Evolutionary conservation across 306 rosid species (phyloP).

Genomic region (Leucaena leucocephala): DNA sequence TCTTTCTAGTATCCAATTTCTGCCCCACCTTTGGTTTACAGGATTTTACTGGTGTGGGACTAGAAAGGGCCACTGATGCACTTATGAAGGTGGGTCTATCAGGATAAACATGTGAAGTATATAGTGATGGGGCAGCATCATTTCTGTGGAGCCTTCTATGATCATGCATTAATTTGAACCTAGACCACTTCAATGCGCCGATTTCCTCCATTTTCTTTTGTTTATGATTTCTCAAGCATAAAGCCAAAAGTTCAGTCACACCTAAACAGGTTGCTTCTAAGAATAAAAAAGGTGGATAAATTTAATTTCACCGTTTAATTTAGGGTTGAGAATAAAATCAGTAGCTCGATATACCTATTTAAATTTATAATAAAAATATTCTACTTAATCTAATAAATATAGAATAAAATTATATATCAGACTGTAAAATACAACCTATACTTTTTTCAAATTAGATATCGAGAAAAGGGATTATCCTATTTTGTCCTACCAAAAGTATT

Average conservation of each 20-base stretch:
- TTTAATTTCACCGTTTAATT: too few species aligned
- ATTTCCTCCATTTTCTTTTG: constrained; percentile 2
- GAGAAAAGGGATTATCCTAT: too few species aligned
- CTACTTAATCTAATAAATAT: too few species aligned
- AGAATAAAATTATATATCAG: too few species aligned
- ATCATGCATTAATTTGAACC: constrained; percentile 32
- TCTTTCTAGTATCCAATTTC: constrained; percentile 27
- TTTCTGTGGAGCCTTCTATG: constrained; percentile 56
- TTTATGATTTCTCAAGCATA: not conserved
- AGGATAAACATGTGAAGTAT: constrained; percentile 49
- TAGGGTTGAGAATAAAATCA: too few species aligned
- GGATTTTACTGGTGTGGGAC: constrained; percentile 47
- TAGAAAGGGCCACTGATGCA: constrained; percentile 50
- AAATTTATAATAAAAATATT: too few species aligned
- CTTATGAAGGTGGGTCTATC: constrained; percentile 44
- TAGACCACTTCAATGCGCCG: constrained; percentile 45
- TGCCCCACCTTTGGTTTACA: constrained; percentile 58
- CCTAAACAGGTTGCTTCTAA: not conserved
- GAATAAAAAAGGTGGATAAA: not conserved
- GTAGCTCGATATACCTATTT: too few species aligned
- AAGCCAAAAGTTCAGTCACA: not conserved
- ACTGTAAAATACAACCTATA: too few species aligned
- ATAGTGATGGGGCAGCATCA: constrained; percentile 57
- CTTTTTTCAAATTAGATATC: too few species aligned
- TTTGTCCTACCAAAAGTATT: too few species aligned